A percentile compares a stretch with the other conserved stretches of the same genome.
Evolutionary conservation across 306 rosid genomes (phyloP).

Genomic region (Phaseolus lunatus): DNA sequence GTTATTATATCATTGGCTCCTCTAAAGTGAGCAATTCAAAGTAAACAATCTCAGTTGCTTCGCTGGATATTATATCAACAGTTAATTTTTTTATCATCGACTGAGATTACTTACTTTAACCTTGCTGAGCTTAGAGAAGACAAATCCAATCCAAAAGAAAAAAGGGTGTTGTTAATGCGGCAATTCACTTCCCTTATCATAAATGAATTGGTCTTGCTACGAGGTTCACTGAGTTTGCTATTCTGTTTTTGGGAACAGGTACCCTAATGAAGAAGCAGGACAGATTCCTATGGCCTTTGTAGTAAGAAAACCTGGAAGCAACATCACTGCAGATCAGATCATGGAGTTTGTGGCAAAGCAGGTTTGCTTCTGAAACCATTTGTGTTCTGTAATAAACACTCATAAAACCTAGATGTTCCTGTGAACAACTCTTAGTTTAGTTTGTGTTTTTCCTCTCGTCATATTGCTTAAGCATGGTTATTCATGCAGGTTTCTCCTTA

Average conservation of each 20-base stretch:
- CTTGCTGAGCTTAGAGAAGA: background rate
- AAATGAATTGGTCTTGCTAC: background rate
- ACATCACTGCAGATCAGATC: slow-evolving; percentile 62
- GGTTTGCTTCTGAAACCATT: slow-evolving; percentile 51
- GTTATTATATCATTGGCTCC: background rate
- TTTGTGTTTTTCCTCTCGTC: slow-evolving; percentile 15
- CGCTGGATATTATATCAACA: background rate
- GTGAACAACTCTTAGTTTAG: slow-evolving; percentile 1
- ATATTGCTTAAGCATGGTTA: slow-evolving; percentile 13
- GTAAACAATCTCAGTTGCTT: background rate
- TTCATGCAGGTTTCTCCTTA: slow-evolving; percentile 83
- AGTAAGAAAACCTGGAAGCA: slow-evolving; percentile 82
- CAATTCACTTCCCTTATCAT: background rate
- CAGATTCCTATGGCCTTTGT: slow-evolving; percentile 91
- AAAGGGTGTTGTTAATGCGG: background rate
- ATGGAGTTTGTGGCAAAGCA: slow-evolving; percentile 77
- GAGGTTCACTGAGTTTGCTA: slow-evolving; percentile 13
- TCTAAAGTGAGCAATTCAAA: background rate
- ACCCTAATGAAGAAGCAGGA: slow-evolving; percentile 88
- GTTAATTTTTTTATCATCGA: background rate
- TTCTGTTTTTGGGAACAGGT: slow-evolving; percentile 56
- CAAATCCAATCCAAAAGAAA: slow-evolving; percentile 3
- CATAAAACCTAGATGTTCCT: background rate
- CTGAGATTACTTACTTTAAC: background rate
- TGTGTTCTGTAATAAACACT: background rate